phyloP scores from a whole-genome alignment of 2,329 filamentous ascomycete genomes.

The Biscogniauxia sp. region DNA sequence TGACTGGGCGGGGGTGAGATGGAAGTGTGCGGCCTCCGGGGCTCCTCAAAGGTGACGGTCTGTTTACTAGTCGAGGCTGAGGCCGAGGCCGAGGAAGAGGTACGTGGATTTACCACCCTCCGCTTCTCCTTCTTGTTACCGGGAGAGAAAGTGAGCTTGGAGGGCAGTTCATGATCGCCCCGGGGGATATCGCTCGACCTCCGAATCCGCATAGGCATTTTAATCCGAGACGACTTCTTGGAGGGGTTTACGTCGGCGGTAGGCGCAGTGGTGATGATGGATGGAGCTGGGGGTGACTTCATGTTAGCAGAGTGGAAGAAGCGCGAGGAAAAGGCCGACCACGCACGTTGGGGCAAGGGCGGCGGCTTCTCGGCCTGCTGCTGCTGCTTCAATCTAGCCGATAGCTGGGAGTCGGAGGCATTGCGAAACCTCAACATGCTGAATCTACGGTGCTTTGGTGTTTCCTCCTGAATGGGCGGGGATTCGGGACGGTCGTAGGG shows the following conservation, averaged over 20 bases:
- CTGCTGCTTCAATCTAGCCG: constrained; percentile 70
- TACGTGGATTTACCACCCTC: constrained; percentile 37
- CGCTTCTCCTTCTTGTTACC: constrained; percentile 40
- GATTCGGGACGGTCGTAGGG: constrained; percentile 41
- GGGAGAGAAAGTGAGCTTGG: constrained; percentile 17
- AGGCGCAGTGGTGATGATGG: constrained; percentile 90
- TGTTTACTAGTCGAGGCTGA: constrained; percentile 30
- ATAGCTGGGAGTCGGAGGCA: constrained; percentile 89
- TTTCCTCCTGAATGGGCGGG: constrained; percentile 54
- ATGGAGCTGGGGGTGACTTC: constrained; percentile 47
- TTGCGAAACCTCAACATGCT: constrained; percentile 81
- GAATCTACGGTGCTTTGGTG: constrained; percentile 58
- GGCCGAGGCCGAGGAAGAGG: constrained; percentile 37
- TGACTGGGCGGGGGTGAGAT: constrained; percentile 55
- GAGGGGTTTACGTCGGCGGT: constrained; percentile 62
- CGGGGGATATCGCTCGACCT: constrained; percentile 50
- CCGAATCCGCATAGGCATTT: constrained; percentile 51
- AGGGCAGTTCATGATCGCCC: constrained; percentile 25
- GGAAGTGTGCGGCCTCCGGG: constrained; percentile 34
- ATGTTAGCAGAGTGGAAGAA: constrained; percentile 18
- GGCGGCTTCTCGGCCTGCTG: constrained; percentile 51
- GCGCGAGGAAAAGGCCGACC: constrained; percentile 5
- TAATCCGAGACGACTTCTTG: constrained; percentile 55
- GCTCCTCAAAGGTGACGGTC: constrained; percentile 61
- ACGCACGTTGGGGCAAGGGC: constrained; percentile 58